Percentiles rank a stretch among this genome's conserved stretches.
phyloP scores from a whole-genome alignment of 129 eudicot genomes.

The Logfia minima region DNA sequence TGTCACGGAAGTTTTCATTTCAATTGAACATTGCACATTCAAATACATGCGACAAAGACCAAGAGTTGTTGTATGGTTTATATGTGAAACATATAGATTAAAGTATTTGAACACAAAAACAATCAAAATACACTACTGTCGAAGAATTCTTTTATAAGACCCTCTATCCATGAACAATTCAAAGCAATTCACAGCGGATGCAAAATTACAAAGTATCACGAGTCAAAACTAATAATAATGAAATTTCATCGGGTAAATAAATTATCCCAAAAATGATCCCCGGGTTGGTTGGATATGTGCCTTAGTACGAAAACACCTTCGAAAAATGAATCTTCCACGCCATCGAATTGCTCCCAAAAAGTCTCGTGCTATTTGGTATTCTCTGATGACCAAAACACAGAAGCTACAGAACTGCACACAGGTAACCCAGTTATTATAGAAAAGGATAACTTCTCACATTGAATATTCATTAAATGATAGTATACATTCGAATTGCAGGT shows the following conservation, averaged over 20 bases:
- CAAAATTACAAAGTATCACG: not conserved
- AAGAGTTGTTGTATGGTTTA: not conserved
- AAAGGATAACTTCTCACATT: not conserved
- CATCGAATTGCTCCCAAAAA: not conserved
- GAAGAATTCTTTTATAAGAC: not conserved
- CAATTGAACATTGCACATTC: not conserved
- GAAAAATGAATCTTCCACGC: not conserved
- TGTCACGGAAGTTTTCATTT: not conserved
- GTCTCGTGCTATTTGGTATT: not conserved
- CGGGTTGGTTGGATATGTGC: not conserved
- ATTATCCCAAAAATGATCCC: slow-evolving; percentile 22
- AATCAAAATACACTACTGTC: not conserved
- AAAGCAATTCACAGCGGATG: not conserved
- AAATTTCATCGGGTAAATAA: slow-evolving; percentile 6
- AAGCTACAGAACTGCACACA: slow-evolving; percentile 10
- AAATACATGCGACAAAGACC: not conserved
- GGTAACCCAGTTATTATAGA: slow-evolving; percentile 18
- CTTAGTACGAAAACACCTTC: not conserved
- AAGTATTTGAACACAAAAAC: not conserved
- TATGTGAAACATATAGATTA: not conserved
- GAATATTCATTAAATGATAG: not conserved
- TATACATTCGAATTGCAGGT: not conserved
- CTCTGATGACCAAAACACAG: slow-evolving; percentile 4
- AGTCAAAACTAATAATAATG: not conserved
- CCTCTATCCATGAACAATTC: not conserved